A percentile compares a stretch with the other conserved stretches of the same genome.
Conservation (phyloP, 495 filamentous ascomycete genomes). For the Podospora appendiculata region DNA sequence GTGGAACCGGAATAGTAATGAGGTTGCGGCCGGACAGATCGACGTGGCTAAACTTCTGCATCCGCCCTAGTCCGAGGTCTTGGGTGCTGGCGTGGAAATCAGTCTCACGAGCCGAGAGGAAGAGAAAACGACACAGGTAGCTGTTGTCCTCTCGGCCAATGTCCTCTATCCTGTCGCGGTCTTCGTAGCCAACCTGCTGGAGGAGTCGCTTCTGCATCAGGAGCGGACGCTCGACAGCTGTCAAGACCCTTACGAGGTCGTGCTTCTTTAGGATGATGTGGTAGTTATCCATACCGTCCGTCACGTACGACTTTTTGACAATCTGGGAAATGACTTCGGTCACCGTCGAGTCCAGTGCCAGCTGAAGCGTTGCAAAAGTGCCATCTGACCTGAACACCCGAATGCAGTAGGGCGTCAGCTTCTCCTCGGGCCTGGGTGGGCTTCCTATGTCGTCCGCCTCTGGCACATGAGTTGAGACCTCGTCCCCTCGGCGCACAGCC, state of each 20-base stretch:
- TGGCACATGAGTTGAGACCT: conserved; percentile 30
- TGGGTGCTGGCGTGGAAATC: conserved; percentile 54
- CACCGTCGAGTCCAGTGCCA: conserved; percentile 73
- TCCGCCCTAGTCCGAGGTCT: conserved; percentile 71
- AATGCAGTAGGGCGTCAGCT: conserved; percentile 70
- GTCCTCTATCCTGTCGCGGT: conserved; percentile 81
- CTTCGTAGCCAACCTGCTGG: conserved; percentile 87
- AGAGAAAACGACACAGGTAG: conserved; percentile 92
- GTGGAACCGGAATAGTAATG: conserved; percentile 85
- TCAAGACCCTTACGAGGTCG: conserved; percentile 75
- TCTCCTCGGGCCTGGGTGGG: conserved; percentile 55
- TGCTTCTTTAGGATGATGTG: conserved; percentile 93
- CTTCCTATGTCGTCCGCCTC: conserved; percentile 58
- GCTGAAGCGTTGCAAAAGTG: conserved; percentile 86
- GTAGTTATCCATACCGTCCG: conserved; percentile 85
- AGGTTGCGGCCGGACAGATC: conserved; percentile 88
- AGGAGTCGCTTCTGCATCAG: conserved; percentile 88
- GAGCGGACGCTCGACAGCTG: conserved; percentile 71
- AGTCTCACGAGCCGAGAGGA: conserved; percentile 77
- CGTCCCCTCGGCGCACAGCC: conserved; percentile 70
- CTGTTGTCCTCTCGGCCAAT: conserved; percentile 97
- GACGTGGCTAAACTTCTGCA: conserved; percentile 86
- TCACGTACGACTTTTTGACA: conserved; percentile 83
- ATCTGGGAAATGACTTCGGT: conserved; percentile 74
- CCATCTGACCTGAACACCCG: conserved; percentile 91